Conservation (phyloP, 2,329 filamentous ascomycete species). For the Fonsecaea pedrosoi region DNA sequence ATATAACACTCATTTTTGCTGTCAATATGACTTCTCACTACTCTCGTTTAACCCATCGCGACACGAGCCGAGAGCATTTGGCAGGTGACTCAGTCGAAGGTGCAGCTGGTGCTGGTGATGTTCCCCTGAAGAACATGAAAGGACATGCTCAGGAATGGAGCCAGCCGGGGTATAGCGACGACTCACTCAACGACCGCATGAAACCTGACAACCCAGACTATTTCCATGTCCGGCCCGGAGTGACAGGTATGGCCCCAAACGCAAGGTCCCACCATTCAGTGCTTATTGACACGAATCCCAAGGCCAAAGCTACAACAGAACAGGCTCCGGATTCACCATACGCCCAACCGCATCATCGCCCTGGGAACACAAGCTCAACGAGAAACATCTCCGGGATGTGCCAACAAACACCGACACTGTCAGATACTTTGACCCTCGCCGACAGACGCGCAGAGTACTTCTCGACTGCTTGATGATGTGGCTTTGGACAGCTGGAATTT, state of each 20-base stretch:
- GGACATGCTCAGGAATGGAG: slow-evolving; percentile 1
- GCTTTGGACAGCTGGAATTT: slow-evolving; percentile 29
- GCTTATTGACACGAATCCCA: background rate
- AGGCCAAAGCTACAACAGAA: slow-evolving; percentile 4
- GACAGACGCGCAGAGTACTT: slow-evolving; percentile 29
- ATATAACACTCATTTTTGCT: background rate
- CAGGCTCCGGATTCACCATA: slow-evolving; percentile 15
- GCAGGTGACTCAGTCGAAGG: background rate
- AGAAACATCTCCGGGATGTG: slow-evolving; percentile 24
- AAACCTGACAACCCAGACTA: background rate
- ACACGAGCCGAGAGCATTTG: slow-evolving; percentile 4
- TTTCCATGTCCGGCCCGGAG: background rate
- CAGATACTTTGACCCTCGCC: slow-evolving; percentile 29
- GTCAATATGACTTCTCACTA: slow-evolving; percentile 1
- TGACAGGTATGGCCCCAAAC: background rate
- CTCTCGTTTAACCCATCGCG: slow-evolving; percentile 5
- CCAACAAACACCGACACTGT: slow-evolving; percentile 20
- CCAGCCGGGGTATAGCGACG: slow-evolving; percentile 12
- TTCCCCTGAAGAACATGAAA: slow-evolving; percentile 8
- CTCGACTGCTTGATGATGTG: slow-evolving; percentile 31
- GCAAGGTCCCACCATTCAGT: background rate
- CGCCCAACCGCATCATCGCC: slow-evolving; percentile 16
- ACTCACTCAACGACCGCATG: background rate
- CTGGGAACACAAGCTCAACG: slow-evolving; percentile 29
- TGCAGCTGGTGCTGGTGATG: background rate